These are phyloP conservation scores for Incumbomyces delicatus DNA, from an alignment of 2,329 filamentous ascomycete species.

Conservation along the genomic window DNA sequence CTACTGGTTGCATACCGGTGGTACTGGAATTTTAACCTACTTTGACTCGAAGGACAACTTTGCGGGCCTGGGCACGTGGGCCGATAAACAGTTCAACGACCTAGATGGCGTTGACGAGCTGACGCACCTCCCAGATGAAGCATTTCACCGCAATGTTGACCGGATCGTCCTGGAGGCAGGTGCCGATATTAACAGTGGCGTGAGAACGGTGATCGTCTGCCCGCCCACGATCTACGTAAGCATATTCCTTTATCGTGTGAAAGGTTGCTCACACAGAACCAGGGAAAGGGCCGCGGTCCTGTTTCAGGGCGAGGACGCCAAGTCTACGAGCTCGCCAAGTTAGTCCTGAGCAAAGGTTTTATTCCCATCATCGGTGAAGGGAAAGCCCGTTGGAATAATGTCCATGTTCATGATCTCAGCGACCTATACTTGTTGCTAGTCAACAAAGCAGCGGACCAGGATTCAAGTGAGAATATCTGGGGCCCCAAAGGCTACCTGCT, in stretches of 20 bases:
- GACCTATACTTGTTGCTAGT: slow-evolving; percentile 45
- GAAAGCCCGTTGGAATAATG: slow-evolving; percentile 48
- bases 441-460: slow-evolving; percentile 41
- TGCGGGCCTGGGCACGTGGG: slow-evolving; percentile 29
- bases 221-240: slow-evolving; percentile 55
- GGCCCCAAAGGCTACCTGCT: slow-evolving; percentile 52
- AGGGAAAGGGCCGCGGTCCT: slow-evolving; percentile 47
- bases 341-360: slow-evolving; percentile 42
- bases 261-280: not conserved
- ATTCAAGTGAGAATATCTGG: slow-evolving; percentile 27
- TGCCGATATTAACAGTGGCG: slow-evolving; percentile 31
- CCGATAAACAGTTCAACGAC: slow-evolving; percentile 36
- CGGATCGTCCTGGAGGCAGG: slow-evolving; percentile 50
- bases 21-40: slow-evolving; percentile 34
- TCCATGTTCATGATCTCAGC: slow-evolving; percentile 52
- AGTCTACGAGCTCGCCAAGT: slow-evolving; percentile 44
- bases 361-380: slow-evolving; percentile 48
- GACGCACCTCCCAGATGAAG: slow-evolving; percentile 30
- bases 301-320: slow-evolving; percentile 46
- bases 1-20: slow-evolving; percentile 36
- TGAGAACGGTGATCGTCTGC: slow-evolving; percentile 53
- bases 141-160: slow-evolving; percentile 58
- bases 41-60: slow-evolving; percentile 30
- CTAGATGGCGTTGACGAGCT: slow-evolving; percentile 34
- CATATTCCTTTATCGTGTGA: not conserved